phyloP scores from a whole-genome alignment of 2,329 filamentous ascomycete genomes.

The Hawksworthiomyces lignivorus region DNA sequence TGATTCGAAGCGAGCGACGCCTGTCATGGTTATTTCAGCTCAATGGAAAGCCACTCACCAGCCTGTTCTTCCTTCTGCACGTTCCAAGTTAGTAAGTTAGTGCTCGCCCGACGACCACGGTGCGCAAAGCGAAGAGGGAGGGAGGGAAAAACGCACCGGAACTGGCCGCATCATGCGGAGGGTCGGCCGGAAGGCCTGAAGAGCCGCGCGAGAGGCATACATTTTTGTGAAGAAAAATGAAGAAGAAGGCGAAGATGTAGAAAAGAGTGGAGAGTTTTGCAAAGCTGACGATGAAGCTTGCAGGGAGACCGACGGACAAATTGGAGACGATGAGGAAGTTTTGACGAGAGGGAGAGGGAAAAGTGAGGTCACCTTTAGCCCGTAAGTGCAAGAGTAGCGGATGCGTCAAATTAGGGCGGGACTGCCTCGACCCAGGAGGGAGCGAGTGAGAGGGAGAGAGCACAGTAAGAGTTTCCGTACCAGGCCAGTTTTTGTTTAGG shows the following conservation, averaged over 20 bases:
- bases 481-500: not conserved
- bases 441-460: too few relatives aligned
- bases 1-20: too few relatives aligned
- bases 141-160: conserved; percentile 52
- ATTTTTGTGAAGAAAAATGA: conserved; percentile 34
- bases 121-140: too few relatives aligned
- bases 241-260: conserved; percentile 16
- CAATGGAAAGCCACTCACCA: conserved; percentile 42
- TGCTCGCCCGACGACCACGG: too few relatives aligned
- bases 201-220: conserved; percentile 52
- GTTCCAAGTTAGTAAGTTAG: conserved; percentile 19
- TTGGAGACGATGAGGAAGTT: not conserved
- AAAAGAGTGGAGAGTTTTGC: conserved; percentile 13
- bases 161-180: conserved; percentile 61
- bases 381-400: conserved; percentile 5
- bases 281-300: too few relatives aligned
- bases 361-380: conserved; percentile 15
- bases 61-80: conserved; percentile 58
- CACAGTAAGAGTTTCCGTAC: not conserved
- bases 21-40: conserved; percentile 9
- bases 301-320: not conserved
- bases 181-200: conserved; percentile 61
- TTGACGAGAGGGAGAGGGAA: conserved; percentile 4
- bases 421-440: conserved; percentile 2
- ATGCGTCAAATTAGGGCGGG: conserved; percentile 15